These are phyloP conservation scores for Cardiospermum halicacabum DNA, from an alignment of 345 rosid species.

Conservation along the genomic window DNA sequence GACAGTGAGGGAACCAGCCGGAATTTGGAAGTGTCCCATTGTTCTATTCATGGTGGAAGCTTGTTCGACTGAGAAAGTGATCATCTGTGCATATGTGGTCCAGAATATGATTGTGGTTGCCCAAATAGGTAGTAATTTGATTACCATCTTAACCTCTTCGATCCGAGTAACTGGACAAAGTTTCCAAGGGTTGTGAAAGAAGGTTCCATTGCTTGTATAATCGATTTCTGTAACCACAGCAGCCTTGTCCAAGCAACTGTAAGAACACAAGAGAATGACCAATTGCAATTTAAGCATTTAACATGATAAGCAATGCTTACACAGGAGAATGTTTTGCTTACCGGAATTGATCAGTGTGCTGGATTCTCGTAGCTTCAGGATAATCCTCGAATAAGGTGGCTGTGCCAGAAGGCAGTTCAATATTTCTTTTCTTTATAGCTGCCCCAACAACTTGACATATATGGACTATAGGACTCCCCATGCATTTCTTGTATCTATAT, in stretches of 20 bases:
- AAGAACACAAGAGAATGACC: neutral
- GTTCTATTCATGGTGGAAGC: conserved; percentile 64
- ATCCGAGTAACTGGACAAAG: conserved; percentile 47
- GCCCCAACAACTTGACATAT: conserved; percentile 71
- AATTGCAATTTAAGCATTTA: neutral
- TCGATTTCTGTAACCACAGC: conserved; percentile 38
- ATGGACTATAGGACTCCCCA: conserved; percentile 77
- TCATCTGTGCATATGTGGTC: conserved; percentile 66
- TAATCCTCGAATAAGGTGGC: conserved; percentile 47
- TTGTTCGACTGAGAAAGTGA: conserved; percentile 70
- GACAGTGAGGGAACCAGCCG: conserved; percentile 61
- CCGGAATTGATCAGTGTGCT: conserved; percentile 59
- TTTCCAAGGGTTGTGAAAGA: conserved; percentile 43
- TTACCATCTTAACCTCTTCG: conserved; percentile 62
- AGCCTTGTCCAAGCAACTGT: conserved; percentile 60
- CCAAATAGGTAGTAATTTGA: conserved; percentile 54
- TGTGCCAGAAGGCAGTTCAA: conserved; percentile 39
- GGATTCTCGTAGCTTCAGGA: conserved; percentile 44
- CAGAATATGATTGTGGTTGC: conserved; percentile 61
- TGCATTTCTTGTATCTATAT: conserved; percentile 69
- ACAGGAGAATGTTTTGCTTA: conserved; percentile 16
- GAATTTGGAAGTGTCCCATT: conserved; percentile 43
- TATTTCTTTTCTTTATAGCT: conserved; percentile 46
- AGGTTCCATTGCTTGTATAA: conserved; percentile 18
- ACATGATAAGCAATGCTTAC: neutral